Evolutionary conservation across 2,329 filamentous ascomycete genomes (phyloP), one percentile per base, ranked within the genome.

Genomic region (Fusarium burgessii): DNA sequence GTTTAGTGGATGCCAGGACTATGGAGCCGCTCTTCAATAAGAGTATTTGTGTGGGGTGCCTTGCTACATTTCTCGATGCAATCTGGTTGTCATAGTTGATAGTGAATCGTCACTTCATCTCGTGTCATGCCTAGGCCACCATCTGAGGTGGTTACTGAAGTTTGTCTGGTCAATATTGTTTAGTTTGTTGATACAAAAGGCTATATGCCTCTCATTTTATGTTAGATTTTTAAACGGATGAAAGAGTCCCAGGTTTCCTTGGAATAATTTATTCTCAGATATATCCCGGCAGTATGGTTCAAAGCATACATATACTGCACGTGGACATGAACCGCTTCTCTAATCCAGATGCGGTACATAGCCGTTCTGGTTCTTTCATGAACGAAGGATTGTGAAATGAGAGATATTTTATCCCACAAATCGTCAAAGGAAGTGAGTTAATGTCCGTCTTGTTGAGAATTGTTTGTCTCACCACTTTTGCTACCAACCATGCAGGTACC

Each of bases 1-100:
- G 5, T 68, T 68, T 15, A 49, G 58, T 23, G 58, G 65, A 9
- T 60, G 47, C 18, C 66, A 69, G 23, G 52, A 69, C 20, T 59
- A 59, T 36, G 58, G 66, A 0, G 43, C 42, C 33, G 7, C 43
- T 41, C 8, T 57, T 7, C 7, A 17, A 10, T 33, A 10, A 11
- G 41, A 23, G 3, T 40, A 18, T 23, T 46, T 12, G 41, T 17
- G 12, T 17, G 6, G 2, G 29, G 3, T 32, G 18, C 25, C 15
- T 54, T 33, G 10, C 10, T 13, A 29, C 15, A 20, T 32, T 2
- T 32, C 2, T n/a, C 5, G 8, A 29, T 29, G 29, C 29, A 23
- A 23, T 23, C 23, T 23, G 23, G 23, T 23, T 23, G 23, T 23
- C 5, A 23, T 23, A 23, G 3, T 32, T 9, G 10, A 32, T 46